Base-by-base conservation (phyloP, 2,329 filamentous ascomycete genomes). In the Xylaria sp. region DNA sequence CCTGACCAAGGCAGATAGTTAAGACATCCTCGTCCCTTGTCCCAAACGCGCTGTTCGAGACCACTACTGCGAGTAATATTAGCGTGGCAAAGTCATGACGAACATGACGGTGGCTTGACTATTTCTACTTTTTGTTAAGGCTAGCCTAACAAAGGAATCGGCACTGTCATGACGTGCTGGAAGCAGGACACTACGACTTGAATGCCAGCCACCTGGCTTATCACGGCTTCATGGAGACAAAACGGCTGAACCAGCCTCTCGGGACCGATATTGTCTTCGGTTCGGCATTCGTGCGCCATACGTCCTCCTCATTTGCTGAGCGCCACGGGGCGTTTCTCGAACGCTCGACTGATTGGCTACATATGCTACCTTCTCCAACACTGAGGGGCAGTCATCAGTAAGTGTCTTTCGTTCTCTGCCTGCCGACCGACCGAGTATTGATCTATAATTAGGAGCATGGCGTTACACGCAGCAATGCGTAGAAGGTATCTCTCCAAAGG, bases 231-330 rank as follows among this genome's bases (percentile, higher is more conserved):
- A 54, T 35, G 65, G 65, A 21, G 21, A 44, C 21, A n/a, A 60
- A 68, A 68, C 65, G 60, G 51, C 61, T 50, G 65, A 61, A 53
- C 66, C 66, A 51, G 32, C n/a, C 27, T 18, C 61, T 68, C 66
- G 66, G 66, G 66, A 68, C 66, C 66, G 66, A 68, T 58, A 48
- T 35, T 51, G 23, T 63, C 32, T 32, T 68, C 55, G 61, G 55
- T 35, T 60, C 66, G 61, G 65, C 61, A 60, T 21, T 68, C 35
- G 44, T 44, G 48, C 61, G 40, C 61, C 50, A 42, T 50, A 42
- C n/a, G 5, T 18, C 10, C n/a, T 32, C 18, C 27, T 42, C 21
- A 54, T 61, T 65, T 47, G 42, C 27, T 44, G 48, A 21, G 16
- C 25, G 42, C 55, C 50, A 65, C 61, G 29, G 40, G 48, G 65